A percentile compares a stretch with the other conserved stretches of the same genome.
phyloP scores from a whole-genome alignment of 2,329 filamentous ascomycete genomes.

The Esteya vermicola region DNA sequence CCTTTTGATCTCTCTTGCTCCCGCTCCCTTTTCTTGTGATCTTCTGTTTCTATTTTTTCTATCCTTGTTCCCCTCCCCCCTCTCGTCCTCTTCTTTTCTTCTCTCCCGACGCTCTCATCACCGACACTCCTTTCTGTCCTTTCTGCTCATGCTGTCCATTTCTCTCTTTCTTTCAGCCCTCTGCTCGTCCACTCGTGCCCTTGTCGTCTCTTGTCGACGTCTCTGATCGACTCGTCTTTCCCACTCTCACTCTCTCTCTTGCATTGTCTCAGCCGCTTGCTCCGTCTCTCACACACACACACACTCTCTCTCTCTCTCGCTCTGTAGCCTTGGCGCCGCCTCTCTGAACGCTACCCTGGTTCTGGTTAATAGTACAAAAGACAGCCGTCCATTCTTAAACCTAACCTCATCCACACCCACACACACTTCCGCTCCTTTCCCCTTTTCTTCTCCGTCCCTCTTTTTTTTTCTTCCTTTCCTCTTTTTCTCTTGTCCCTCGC shows the following conservation, averaged over 20 bases:
- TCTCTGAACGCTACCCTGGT: background rate
- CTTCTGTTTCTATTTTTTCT: background rate
- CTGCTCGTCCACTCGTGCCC: background rate
- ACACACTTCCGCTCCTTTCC: no score
- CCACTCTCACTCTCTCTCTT: no score
- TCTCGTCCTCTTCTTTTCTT: no score
- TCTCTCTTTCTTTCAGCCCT: no score
- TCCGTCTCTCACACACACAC: constrained; percentile 1
- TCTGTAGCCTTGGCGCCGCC: constrained; percentile 2
- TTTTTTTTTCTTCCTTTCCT: background rate
- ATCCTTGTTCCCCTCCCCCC: background rate
- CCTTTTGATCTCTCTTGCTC: background rate
- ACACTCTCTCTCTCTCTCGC: constrained; percentile 2
- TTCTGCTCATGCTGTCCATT: no score
- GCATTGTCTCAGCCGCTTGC: constrained; percentile 3
- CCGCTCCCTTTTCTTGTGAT: background rate
- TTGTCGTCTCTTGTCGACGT: no score
- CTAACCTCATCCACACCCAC: constrained; percentile 6
- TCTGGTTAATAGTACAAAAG: background rate
- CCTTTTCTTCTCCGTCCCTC: constrained; percentile 1
- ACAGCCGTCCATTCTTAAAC: constrained; percentile 6
- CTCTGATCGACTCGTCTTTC: no score
- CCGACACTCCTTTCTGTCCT: no score
- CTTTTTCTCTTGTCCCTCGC: background rate
- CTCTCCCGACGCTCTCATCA: no score